Evolutionary conservation across 1,139 yeast species (phyloP), one percentile per base, ranked within the genome.

Genomic region (Nadsonia starkeyi-henricii): DNA sequence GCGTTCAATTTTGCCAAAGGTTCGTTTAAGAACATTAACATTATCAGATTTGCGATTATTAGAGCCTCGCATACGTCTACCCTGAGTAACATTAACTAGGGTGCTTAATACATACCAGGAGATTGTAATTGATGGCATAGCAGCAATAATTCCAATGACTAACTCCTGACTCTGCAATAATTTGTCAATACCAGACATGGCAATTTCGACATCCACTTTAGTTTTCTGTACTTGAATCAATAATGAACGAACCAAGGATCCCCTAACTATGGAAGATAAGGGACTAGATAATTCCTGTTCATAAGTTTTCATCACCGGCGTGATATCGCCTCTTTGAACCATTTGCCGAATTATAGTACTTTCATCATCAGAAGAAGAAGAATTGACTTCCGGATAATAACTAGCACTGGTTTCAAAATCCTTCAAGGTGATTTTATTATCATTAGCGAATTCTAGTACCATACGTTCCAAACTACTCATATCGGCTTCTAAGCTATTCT

Each of bases 201-300:
- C 97, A 8, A 88, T 71, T 36, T 85, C 91, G 2, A 95, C 95
- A 62, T 91, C 98, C 15, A 91, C 96, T 66, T 91, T 91, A 15
- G 95, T 83, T 65, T 91, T 91, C 62, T 91, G 98, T 9, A 91
- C 71, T 64, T 91, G 97, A 52, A 91, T 89, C 57, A 91, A 66
- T 45, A 91, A 65, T 13, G 91, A 79, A 47, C 95, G 73, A 8
- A 88, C 67, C 54, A 91, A 72, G 48, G 80, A 76, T 2, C 97
- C 98, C 8, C 70, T 67, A 3, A 85, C 55, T 1, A 73, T 57
- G 41, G 82, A 79, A 51, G 70, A 73, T 47, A 88, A 63, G 0
- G 97, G 97, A 12, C 72, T 65, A 53, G 78, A 77, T 52, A 91
- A 69, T 57, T 88, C 93, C 36, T 68, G 61, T 59, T 91, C 97